Evolutionary conservation across 2,329 filamentous ascomycete genomes (phyloP).

Genomic region (Fusarium devonianum): DNA sequence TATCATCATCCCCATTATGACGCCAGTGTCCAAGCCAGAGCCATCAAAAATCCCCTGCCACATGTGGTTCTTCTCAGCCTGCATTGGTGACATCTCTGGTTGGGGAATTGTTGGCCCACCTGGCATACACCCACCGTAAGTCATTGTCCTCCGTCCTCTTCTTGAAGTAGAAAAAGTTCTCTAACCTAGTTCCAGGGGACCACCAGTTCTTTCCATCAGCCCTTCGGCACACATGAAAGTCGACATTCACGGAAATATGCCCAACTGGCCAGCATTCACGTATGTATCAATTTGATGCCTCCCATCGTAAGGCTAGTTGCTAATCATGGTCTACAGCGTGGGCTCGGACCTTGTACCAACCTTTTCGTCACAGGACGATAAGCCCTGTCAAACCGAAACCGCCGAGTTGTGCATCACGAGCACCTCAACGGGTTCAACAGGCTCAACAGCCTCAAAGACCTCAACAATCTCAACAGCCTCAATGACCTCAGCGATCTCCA

Average conservation of each 20-base stretch:
- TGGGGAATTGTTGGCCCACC: not conserved
- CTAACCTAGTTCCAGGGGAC: not conserved
- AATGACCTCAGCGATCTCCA: too few relatives aligned
- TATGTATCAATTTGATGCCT: not conserved
- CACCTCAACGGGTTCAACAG: too few relatives aligned
- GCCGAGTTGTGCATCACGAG: not conserved
- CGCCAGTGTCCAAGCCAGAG: not conserved
- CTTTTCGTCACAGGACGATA: not conserved
- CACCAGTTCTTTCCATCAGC: not conserved
- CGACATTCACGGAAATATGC: not conserved
- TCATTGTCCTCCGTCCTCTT: not conserved
- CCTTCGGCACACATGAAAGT: not conserved
- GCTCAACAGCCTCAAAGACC: too few relatives aligned
- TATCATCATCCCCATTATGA: not conserved
- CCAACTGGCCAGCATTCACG: not conserved
- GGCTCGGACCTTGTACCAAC: not conserved
- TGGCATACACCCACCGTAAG: not conserved
- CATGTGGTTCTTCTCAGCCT: not conserved
- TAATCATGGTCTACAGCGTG: not conserved
- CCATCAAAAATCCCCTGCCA: not conserved
- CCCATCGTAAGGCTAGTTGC: too few relatives aligned
- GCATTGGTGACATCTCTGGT: not conserved
- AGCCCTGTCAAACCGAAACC: not conserved
- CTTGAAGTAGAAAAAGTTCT: too few relatives aligned
- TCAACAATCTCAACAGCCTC: too few relatives aligned